These are phyloP conservation scores for Diaporthe australafricana DNA, from an alignment of 2,329 filamentous ascomycete species.

Conservation along the genomic window DNA sequence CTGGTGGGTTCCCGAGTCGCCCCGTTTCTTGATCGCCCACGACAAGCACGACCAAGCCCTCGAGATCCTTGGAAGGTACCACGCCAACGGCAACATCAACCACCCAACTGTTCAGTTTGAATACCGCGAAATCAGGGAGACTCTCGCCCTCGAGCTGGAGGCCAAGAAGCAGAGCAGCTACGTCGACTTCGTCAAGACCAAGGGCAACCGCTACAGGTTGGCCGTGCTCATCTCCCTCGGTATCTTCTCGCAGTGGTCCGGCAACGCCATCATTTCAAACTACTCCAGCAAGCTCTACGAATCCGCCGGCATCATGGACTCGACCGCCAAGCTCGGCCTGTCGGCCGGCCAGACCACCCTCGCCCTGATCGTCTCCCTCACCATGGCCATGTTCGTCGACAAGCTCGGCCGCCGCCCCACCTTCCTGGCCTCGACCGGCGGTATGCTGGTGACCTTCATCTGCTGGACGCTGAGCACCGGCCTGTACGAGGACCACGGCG, in stretches of 20 bases:
- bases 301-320: conserved; percentile 61
- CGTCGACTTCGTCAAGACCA: conserved; percentile 64
- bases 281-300: conserved; percentile 66
- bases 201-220: conserved; percentile 68
- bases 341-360: conserved; percentile 63
- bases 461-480: conserved; percentile 62
- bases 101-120: conserved; percentile 69
- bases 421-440: conserved; percentile 59
- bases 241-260: conserved; percentile 70
- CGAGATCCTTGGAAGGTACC: conserved; percentile 64
- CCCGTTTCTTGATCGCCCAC: conserved; percentile 52
- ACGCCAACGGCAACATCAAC: conserved; percentile 64
- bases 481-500: conserved; percentile 54
- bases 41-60: conserved; percentile 62
- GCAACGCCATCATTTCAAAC: conserved; percentile 70
- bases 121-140: conserved; percentile 70
- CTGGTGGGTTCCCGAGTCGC: conserved; percentile 64
- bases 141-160: conserved; percentile 63
- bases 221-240: conserved; percentile 65
- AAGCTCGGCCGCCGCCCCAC: conserved; percentile 66
- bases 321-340: conserved; percentile 58
- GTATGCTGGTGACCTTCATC: conserved; percentile 61
- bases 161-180: conserved; percentile 61
- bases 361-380: conserved; percentile 63
- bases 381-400: conserved; percentile 65